phyloP scores from a whole-genome alignment of 805 yeast species.

The Myxozyma kluyveri region DNA sequence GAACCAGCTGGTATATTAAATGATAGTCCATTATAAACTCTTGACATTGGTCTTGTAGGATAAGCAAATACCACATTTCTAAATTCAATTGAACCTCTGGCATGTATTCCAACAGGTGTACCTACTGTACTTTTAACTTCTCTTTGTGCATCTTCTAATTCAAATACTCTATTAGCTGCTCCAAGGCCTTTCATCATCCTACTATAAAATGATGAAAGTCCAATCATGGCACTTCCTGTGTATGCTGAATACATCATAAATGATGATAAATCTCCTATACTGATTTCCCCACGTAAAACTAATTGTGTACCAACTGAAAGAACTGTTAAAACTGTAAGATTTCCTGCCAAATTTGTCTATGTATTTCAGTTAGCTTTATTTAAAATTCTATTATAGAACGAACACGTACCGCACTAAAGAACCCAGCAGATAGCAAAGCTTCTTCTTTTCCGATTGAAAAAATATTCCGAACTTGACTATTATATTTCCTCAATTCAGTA shows the following conservation, averaged over 20 bases:
- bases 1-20: conserved; percentile 71
- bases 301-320: conserved; percentile 79
- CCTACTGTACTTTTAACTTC: conserved; percentile 47
- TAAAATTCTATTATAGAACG: too few species aligned
- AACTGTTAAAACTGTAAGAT: conserved; percentile 69
- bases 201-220: conserved; percentile 84
- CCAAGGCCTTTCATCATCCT: conserved; percentile 97
- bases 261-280: conserved; percentile 85
- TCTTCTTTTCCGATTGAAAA: conserved; percentile 71
- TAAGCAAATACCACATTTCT: conserved; percentile 65
- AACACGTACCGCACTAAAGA: conserved; percentile 54
- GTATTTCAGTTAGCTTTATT: conserved; percentile 66
- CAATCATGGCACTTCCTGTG: conserved; percentile 86
- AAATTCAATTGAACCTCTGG: conserved; percentile 48
- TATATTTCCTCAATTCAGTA: conserved; percentile 71
- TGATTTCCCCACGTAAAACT: conserved; percentile 69
- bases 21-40: conserved; percentile 59
- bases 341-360: conserved; percentile 75
- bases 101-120: conserved; percentile 12
- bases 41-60: conserved; percentile 75
- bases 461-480: conserved; percentile 63
- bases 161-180: conserved; percentile 89
- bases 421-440: conserved; percentile 63
- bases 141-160: conserved; percentile 74
- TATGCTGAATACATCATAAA: conserved; percentile 94